These are phyloP conservation scores for Neocucurbitaria cava DNA, from an alignment of 2,329 filamentous ascomycete species.

Conservation along the genomic window DNA sequence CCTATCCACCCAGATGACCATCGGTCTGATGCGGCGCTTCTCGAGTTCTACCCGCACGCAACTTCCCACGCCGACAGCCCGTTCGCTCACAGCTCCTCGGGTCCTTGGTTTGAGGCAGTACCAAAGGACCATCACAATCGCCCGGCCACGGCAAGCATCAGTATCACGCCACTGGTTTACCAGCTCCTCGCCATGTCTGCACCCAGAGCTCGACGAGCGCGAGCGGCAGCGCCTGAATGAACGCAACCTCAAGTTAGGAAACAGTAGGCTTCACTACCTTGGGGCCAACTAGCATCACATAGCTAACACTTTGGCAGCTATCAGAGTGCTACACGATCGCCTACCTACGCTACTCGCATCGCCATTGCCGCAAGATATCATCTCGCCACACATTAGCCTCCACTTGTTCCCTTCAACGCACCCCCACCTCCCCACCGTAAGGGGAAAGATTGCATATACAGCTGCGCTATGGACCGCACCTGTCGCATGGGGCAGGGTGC, in stretches of 20 bases:
- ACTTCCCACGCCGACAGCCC: constrained; percentile 24
- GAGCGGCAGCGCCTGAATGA: constrained; percentile 63
- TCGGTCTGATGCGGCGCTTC: constrained; percentile 56
- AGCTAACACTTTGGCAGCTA: constrained; percentile 52
- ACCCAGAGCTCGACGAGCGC: constrained; percentile 31
- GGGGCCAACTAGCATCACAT: not conserved
- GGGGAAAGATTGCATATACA: constrained; percentile 86
- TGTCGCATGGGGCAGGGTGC: constrained; percentile 92
- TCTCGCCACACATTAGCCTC: constrained; percentile 67
- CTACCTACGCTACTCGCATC: constrained; percentile 67
- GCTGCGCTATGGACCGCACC: constrained; percentile 96
- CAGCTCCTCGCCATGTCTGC: constrained; percentile 43
- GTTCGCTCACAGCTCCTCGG: constrained; percentile 34
- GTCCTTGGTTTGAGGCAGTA: constrained; percentile 43
- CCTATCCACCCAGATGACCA: constrained; percentile 48
- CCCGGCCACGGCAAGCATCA: constrained; percentile 38
- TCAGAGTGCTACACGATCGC: constrained; percentile 67
- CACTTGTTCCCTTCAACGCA: constrained; percentile 77
- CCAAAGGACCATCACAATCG: constrained; percentile 42
- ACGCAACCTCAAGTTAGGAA: constrained; percentile 67
- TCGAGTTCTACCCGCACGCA: constrained; percentile 50
- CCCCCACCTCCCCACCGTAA: constrained; percentile 89
- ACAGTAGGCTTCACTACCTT: constrained; percentile 55
- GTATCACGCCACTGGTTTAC: constrained; percentile 54
- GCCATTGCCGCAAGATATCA: constrained; percentile 66